These are phyloP conservation scores for Paxillus ammoniavirescens DNA, from an alignment of 768 basidiomycete genomes.

Conservation along the genomic window DNA sequence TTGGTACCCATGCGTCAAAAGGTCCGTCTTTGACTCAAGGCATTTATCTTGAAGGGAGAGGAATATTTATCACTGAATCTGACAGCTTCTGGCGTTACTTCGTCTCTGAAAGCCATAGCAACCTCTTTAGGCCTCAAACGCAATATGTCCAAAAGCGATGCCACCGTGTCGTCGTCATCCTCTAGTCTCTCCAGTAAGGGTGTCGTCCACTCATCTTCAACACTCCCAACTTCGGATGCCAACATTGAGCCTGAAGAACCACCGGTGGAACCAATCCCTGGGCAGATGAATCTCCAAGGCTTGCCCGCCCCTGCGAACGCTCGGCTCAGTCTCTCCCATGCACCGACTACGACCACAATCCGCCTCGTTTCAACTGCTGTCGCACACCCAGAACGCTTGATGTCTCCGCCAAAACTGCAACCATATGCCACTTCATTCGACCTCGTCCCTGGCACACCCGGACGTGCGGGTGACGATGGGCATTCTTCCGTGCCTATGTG, in stretches of 20 bases:
- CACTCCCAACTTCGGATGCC: slow-evolving; percentile 28
- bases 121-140: slow-evolving; percentile 73
- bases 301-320: slow-evolving; percentile 59
- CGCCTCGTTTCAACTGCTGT: slow-evolving; percentile 40
- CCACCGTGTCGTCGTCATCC: slow-evolving; percentile 28
- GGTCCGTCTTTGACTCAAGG: slow-evolving; percentile 36
- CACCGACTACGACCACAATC: slow-evolving; percentile 46
- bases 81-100: slow-evolving; percentile 59
- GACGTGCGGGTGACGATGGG: slow-evolving; percentile 11
- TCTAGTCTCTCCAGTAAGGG: slow-evolving; percentile 25
- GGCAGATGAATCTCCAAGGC: slow-evolving; percentile 56
- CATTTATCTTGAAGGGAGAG: background rate
- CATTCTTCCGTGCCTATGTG: slow-evolving; percentile 31
- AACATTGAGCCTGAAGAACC: slow-evolving; percentile 16
- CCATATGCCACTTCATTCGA: slow-evolving; percentile 70
- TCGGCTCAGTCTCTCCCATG: slow-evolving; percentile 57
- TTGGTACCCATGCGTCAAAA: slow-evolving; percentile 69
- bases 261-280: slow-evolving; percentile 52
- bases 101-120: slow-evolving; percentile 77
- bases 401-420: slow-evolving; percentile 60
- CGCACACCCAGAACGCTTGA: slow-evolving; percentile 18
- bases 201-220: slow-evolving; percentile 21
- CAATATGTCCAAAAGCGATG: slow-evolving; percentile 15
- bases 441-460: slow-evolving; percentile 58
- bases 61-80: slow-evolving; percentile 4